Evolutionary conservation across 495 filamentous ascomycete genomes (phyloP).

Genomic region (Oleoguttula mirabilis): DNA sequence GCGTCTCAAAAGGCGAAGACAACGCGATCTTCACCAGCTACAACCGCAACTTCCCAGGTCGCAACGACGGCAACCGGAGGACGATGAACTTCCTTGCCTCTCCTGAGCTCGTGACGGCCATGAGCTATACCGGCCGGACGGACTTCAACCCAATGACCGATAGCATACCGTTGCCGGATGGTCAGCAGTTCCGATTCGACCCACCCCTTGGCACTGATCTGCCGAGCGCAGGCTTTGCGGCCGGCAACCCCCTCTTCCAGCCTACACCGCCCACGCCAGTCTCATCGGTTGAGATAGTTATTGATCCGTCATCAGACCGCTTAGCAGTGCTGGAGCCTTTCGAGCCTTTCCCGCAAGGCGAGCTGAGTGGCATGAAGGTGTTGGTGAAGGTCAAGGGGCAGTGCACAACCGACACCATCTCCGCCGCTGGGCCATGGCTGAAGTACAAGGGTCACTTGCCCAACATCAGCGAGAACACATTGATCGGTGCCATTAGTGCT

Average conservation of each 20-base stretch:
- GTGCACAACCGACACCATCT: slow-evolving; percentile 98
- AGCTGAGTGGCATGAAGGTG: slow-evolving; percentile 62
- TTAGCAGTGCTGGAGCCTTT: slow-evolving; percentile 89
- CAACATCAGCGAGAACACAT: slow-evolving; percentile 92
- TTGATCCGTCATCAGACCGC: slow-evolving; percentile 75
- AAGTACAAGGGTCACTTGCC: slow-evolving; percentile 98
- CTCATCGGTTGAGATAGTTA: slow-evolving; percentile 49
- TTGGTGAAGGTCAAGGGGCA: slow-evolving; percentile 94
- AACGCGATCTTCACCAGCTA: slow-evolving; percentile 96
- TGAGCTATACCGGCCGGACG: slow-evolving; percentile 82
- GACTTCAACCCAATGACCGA: slow-evolving; percentile 96
- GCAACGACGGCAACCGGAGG: slow-evolving; percentile 88
- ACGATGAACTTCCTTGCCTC: slow-evolving; percentile 99
- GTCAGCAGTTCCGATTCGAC: slow-evolving; percentile 71
- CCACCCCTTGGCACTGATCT: slow-evolving; percentile 69
- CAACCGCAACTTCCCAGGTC: slow-evolving; percentile 95
- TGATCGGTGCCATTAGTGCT: slow-evolving; percentile 86
- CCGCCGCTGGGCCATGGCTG: slow-evolving; percentile 90
- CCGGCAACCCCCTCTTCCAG: slow-evolving; percentile 63
- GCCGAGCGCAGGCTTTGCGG: slow-evolving; percentile 64
- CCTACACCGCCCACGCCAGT: slow-evolving; percentile 60
- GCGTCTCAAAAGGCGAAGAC: slow-evolving; percentile 63
- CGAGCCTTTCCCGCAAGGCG: slow-evolving; percentile 61
- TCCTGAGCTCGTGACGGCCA: slow-evolving; percentile 90
- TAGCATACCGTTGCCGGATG: slow-evolving; percentile 65